These are phyloP conservation scores for Corymbia citriodora DNA, from an alignment of 441 rosid genomes.

Conservation along the genomic window DNA sequence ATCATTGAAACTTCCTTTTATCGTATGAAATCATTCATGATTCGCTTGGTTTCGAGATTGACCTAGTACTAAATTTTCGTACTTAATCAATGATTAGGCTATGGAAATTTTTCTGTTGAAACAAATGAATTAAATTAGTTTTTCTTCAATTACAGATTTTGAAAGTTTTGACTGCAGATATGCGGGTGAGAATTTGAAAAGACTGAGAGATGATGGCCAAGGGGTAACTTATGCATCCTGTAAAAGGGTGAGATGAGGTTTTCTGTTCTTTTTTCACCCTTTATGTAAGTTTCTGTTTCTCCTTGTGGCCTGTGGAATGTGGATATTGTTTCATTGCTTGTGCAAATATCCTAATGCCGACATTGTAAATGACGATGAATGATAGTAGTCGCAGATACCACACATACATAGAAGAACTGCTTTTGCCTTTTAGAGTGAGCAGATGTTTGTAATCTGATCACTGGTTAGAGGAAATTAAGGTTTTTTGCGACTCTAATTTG, in stretches of 20 bases:
- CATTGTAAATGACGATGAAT: not conserved
- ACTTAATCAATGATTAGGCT: not conserved
- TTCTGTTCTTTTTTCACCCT: not conserved
- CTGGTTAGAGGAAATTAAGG: not conserved
- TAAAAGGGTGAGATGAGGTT: constrained; percentile 28
- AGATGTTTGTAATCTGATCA: not conserved
- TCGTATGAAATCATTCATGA: not conserved
- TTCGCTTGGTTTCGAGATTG: not conserved
- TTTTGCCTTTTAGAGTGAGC: not conserved
- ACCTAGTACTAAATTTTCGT: not conserved
- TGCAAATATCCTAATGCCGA: not conserved
- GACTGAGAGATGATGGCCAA: constrained; percentile 30
- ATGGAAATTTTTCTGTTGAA: not conserved
- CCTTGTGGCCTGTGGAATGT: not conserved
- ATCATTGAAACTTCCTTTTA: not conserved
- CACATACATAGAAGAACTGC: not conserved
- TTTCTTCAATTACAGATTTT: not conserved
- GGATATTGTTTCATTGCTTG: not conserved
- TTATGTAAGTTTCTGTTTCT: not conserved
- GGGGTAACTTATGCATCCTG: constrained; percentile 18
- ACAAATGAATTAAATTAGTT: not conserved
- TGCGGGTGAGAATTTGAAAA: constrained; percentile 12
- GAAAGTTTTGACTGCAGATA: constrained; percentile 15
- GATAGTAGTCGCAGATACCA: not conserved
- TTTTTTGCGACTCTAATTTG: not conserved